phyloP scores from a whole-genome alignment of 306 rosid species.

The Acacia confusa region DNA sequence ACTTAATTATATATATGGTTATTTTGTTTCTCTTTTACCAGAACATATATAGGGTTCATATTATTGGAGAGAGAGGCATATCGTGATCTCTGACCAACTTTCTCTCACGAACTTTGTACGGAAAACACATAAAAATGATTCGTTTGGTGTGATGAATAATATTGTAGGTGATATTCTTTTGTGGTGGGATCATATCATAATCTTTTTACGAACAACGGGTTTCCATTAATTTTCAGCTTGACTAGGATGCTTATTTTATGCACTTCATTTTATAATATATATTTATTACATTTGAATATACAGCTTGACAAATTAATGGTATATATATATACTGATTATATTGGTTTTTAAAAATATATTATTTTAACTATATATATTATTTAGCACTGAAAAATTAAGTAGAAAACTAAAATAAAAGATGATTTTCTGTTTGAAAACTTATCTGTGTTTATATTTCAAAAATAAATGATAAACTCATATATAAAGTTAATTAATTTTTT shows the following conservation, averaged over 20 bases:
- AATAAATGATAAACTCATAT: no score
- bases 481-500: no score
- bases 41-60: background rate
- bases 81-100: background rate
- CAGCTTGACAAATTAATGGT: background rate
- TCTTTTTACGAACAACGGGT: background rate
- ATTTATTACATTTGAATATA: background rate
- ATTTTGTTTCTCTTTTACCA: background rate
- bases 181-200: slow-evolving; percentile 13
- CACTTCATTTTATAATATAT: background rate
- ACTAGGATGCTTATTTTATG: background rate
- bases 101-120: background rate
- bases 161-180: background rate
- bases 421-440: no score
- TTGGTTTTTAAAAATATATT: no score
- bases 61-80: background rate
- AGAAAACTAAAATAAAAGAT: no score
- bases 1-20: background rate
- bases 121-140: background rate
- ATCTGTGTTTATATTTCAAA: no score
- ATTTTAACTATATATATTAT: no score
- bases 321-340: no score
- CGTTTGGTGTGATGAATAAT: background rate
- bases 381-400: no score
- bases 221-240: slow-evolving; percentile 3